Conservation (phyloP, 495 filamentous ascomycete species). For the Tuber brumale region DNA sequence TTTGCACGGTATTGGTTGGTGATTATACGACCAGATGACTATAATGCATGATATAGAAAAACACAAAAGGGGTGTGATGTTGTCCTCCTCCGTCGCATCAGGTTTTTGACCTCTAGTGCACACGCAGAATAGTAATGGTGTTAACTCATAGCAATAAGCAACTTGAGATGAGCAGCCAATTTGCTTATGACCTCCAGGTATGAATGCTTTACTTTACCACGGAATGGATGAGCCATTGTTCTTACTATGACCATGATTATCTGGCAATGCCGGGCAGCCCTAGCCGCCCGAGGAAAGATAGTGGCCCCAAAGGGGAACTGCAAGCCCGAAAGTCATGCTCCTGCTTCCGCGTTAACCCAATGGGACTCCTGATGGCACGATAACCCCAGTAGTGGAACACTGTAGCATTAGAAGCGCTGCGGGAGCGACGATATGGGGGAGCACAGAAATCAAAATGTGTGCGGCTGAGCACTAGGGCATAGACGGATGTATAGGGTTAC, state of each 20-base stretch:
- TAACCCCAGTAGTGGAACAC: too few species aligned
- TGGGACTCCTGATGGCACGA: not conserved
- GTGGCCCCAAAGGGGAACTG: not conserved
- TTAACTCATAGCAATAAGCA: not conserved
- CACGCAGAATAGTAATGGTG: not conserved
- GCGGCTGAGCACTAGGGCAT: too few species aligned
- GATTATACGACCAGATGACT: not conserved
- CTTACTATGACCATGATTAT: not conserved
- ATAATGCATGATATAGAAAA: not conserved
- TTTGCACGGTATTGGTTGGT: not conserved
- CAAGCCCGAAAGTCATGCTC: not conserved
- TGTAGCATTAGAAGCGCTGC: too few species aligned
- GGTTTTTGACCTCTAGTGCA: not conserved
- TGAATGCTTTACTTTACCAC: not conserved
- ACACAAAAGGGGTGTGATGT: not conserved
- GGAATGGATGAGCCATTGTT: not conserved
- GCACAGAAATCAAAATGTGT: too few species aligned
- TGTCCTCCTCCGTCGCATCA: not conserved
- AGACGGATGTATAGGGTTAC: too few species aligned
- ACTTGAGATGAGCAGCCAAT: not conserved
- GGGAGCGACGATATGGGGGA: too few species aligned
- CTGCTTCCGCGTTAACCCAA: not conserved
- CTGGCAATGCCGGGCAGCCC: not conserved
- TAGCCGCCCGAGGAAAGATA: not conserved
- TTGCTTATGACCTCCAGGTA: not conserved